These are phyloP conservation scores for Carex sylvatica DNA, from an alignment of 202 grass and related monocot genomes.

Conservation along the genomic window DNA sequence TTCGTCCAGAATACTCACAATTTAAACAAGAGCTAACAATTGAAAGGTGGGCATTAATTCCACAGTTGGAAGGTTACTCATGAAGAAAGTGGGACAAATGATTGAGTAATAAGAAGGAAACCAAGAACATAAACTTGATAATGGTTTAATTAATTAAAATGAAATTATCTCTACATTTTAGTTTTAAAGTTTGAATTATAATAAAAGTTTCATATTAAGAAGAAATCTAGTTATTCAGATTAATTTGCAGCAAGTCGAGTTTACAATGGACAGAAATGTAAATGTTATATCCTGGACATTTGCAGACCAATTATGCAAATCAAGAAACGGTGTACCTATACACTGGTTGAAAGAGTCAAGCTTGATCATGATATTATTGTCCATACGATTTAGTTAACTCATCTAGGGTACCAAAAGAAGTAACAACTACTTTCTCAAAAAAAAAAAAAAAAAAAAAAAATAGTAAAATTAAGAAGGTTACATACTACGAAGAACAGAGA, in stretches of 20 bases:
- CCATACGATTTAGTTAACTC: background rate
- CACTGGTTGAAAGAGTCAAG: background rate
- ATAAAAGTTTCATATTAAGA: background rate
- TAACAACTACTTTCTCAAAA: background rate
- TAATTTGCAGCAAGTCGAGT: no score
- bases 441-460: background rate
- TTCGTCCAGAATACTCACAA: no score
- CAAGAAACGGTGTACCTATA: background rate
- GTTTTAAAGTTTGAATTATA: background rate
- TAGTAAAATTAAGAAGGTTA: conserved; percentile 2
- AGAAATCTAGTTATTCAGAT: background rate
- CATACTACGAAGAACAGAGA: conserved; percentile 10
- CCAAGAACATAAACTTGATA: background rate
- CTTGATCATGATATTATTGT: conserved; percentile 9
- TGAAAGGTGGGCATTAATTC: background rate
- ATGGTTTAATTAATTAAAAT: background rate
- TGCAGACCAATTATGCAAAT: background rate
- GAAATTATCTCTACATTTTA: background rate
- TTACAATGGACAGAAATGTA: background rate
- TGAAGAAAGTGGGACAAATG: background rate
- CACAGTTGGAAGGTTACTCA: background rate
- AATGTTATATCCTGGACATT: background rate
- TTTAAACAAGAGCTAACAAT: background rate
- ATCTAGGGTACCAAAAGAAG: background rate
- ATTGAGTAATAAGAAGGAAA: background rate